A percentile compares a stretch with the other conserved stretches of the same genome.
Conservation (phyloP, 2,329 filamentous ascomycete genomes). For the Hansfordia pulvinata region DNA sequence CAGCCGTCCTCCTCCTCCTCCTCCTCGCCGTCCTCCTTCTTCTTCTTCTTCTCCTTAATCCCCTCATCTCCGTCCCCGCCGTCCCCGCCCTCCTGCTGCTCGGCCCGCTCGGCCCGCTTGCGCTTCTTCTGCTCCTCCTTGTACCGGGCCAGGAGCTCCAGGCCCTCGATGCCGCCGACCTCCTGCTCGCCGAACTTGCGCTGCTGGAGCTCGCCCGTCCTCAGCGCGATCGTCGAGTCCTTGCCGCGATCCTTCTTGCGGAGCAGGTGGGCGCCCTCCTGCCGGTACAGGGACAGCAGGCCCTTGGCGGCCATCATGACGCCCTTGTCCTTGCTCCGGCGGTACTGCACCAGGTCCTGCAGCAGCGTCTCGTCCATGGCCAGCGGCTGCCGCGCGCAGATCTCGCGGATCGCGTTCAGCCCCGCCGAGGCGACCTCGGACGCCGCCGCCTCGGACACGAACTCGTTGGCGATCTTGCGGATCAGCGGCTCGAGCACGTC, state of each 20-base stretch:
- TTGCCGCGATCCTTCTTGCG: conserved; percentile 86
- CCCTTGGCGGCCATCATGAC: conserved; percentile 98
- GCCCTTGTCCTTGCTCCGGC: conserved; percentile 95
- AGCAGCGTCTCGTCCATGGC: conserved; percentile 93
- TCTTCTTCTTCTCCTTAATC: conserved; percentile 47
- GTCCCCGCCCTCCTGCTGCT: conserved; percentile 47
- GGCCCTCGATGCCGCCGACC: conserved; percentile 71
- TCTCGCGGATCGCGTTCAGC: conserved; percentile 87
- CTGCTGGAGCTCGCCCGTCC: conserved; percentile 60
- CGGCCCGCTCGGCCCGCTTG: conserved; percentile 55
- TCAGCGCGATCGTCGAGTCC: conserved; percentile 73
- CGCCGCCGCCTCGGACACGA: conserved; percentile 88
- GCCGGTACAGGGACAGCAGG: conserved; percentile 77
- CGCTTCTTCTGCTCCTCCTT: conserved; percentile 78
- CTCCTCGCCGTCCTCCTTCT: conserved; percentile 46
- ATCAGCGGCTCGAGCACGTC: conserved; percentile 84
- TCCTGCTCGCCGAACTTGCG: conserved; percentile 74
- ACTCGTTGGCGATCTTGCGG: conserved; percentile 95
- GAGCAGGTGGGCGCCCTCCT: conserved; percentile 79
- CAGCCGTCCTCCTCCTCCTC: conserved; percentile 43
- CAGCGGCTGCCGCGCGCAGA: conserved; percentile 84
- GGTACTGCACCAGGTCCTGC: conserved; percentile 90
- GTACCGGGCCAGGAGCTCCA: conserved; percentile 84
- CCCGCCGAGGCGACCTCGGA: conserved; percentile 85
- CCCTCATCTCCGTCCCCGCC: conserved; percentile 48